A percentile compares a stretch with the other conserved stretches of the same genome.
Evolutionary conservation across 2,329 filamentous ascomycete species (phyloP).

Genomic region (Aspergillus tanneri): DNA sequence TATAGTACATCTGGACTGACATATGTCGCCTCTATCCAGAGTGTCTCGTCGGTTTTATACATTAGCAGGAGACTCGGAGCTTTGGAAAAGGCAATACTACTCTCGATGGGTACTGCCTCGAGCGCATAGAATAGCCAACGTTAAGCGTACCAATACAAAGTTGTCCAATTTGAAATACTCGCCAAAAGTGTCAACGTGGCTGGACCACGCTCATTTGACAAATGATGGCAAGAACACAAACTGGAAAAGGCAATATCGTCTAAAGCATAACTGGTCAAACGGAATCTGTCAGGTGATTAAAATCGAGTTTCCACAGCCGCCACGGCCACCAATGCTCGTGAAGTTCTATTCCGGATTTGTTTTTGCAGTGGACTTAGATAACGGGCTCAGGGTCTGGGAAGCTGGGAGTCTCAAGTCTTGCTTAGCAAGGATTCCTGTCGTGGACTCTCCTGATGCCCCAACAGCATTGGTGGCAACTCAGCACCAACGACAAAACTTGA

Average conservation of each 20-base stretch:
- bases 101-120: slow-evolving; percentile 80
- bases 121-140: slow-evolving; percentile 70
- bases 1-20: slow-evolving; percentile 1
- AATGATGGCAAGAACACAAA: slow-evolving; percentile 56
- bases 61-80: slow-evolving; percentile 75
- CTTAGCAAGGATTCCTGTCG: slow-evolving; percentile 51
- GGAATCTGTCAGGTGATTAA: slow-evolving; percentile 80
- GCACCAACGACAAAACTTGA: slow-evolving; percentile 40
- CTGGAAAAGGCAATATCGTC: slow-evolving; percentile 86
- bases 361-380: slow-evolving; percentile 68
- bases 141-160: slow-evolving; percentile 46
- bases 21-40: slow-evolving; percentile 16
- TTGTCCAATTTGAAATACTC: slow-evolving; percentile 50
- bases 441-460: slow-evolving; percentile 57
- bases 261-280: slow-evolving; percentile 86
- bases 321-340: slow-evolving; percentile 65
- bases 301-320: slow-evolving; percentile 60
- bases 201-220: slow-evolving; percentile 60
- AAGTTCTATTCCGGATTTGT: slow-evolving; percentile 75
- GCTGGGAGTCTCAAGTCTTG: slow-evolving; percentile 61
- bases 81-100: slow-evolving; percentile 92
- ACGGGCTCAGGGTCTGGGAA: slow-evolving; percentile 77
- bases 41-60: slow-evolving; percentile 70
- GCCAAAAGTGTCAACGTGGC: slow-evolving; percentile 59
- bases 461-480: slow-evolving; percentile 52